A percentile compares a stretch with the other conserved stretches of the same genome.
Evolutionary conservation across 345 rosid genomes (phyloP).

Genomic region (Eutrema heterophyllum): DNA sequence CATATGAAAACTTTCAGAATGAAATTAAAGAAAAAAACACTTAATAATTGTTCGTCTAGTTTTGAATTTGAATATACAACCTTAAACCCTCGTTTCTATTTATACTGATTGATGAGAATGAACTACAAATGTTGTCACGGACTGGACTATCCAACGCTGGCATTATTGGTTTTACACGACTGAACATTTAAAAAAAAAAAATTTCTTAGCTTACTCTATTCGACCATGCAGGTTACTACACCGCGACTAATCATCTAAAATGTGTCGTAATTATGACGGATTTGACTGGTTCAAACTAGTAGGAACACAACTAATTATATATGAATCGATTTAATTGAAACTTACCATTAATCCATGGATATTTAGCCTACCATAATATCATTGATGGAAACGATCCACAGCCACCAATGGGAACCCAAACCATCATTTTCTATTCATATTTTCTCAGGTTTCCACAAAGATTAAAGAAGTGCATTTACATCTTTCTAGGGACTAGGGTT

Average conservation of each 20-base stretch:
- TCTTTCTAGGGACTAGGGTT: slow-evolving; percentile 16
- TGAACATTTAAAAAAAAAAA: not conserved
- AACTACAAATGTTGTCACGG: slow-evolving; percentile 2
- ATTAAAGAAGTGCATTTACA: not conserved
- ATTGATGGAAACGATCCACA: not conserved
- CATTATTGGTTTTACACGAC: not conserved
- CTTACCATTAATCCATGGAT: not conserved
- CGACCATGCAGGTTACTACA: not conserved
- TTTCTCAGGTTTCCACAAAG: not conserved
- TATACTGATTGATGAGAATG: not conserved
- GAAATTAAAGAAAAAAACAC: not conserved
- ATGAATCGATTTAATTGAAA: not conserved
- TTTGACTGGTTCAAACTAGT: not conserved
- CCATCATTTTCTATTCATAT: not conserved
- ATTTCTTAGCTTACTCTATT: not conserved
- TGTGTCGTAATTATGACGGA: not conserved
- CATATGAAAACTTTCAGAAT: not conserved
- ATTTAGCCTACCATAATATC: not conserved
- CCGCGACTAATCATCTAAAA: not conserved
- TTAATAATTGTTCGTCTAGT: not conserved
- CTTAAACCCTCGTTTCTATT: not conserved
- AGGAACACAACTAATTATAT: not conserved
- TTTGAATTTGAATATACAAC: slow-evolving; percentile 12
- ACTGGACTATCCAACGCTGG: not conserved
- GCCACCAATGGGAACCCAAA: not conserved